A percentile compares a stretch with the other conserved stretches of the same genome.
These are phyloP conservation scores for Nadsonia commutata DNA, from an alignment of 1,139 yeast species.

Conservation along the genomic window DNA sequence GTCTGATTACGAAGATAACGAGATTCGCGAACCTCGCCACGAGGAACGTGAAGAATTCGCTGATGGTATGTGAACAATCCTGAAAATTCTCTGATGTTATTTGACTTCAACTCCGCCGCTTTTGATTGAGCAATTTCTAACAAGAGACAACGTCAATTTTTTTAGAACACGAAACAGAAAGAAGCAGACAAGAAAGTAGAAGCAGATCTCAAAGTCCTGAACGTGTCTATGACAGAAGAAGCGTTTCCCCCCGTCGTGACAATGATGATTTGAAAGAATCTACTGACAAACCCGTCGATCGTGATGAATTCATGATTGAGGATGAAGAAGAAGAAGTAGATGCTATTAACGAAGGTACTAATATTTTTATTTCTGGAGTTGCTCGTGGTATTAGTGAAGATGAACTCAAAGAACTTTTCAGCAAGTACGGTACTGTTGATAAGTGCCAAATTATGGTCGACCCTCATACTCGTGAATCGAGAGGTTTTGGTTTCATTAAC, in stretches of 20 bases:
- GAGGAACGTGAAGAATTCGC: background rate
- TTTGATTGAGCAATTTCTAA: too few relatives aligned
- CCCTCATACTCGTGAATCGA: constrained; percentile 25
- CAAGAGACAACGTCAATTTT: background rate
- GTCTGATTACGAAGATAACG: background rate
- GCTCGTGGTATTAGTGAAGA: constrained; percentile 21
- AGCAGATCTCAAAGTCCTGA: constrained; percentile 12
- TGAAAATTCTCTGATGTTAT: too few relatives aligned
- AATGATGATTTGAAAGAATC: constrained; percentile 6
- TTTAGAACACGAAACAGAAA: background rate
- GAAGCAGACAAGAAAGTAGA: background rate
- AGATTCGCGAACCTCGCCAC: background rate
- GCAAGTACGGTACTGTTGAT: constrained; percentile 22
- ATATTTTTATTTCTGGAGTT: constrained; percentile 26
- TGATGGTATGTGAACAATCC: background rate
- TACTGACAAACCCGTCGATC: constrained; percentile 1
- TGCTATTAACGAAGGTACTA: constrained; percentile 23
- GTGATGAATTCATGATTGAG: background rate
- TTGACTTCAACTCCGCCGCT: too few relatives aligned
- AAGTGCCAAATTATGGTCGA: constrained; percentile 25
- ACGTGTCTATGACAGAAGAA: constrained; percentile 15
- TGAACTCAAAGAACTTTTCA: constrained; percentile 21
- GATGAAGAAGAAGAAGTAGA: constrained; percentile 12
- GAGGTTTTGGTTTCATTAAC: constrained; percentile 28
- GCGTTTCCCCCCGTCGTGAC: constrained; percentile 14